Evolutionary conservation across 305 asterid genomes (phyloP).

Genomic region (Fraxinus angustifolia): DNA sequence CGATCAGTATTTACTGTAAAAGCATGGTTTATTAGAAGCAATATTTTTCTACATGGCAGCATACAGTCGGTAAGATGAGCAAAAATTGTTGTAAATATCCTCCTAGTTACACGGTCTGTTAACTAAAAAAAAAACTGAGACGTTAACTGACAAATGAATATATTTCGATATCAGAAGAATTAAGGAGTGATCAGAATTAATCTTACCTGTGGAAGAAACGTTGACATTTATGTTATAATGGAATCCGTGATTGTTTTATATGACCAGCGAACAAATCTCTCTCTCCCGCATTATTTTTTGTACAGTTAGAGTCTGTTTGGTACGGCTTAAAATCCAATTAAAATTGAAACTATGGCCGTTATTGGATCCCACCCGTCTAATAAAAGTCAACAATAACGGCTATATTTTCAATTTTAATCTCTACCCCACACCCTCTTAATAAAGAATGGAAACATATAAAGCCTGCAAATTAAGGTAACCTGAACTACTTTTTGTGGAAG

Average conservation of each 20-base stretch:
- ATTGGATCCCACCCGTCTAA: too few relatives aligned
- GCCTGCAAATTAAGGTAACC: neutral
- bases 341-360: too few relatives aligned
- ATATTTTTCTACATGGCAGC: neutral
- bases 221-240: neutral
- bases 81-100: neutral
- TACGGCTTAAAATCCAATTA: too few relatives aligned
- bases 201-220: neutral
- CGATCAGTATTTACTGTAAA: neutral
- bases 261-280: neutral
- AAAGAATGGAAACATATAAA: neutral
- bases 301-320: neutral
- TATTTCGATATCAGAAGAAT: neutral
- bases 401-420: too few relatives aligned
- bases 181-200: neutral
- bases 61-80: neutral
- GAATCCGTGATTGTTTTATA: neutral
- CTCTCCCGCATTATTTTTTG: neutral
- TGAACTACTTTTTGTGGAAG: slow-evolving; percentile 23
- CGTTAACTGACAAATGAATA: neutral
- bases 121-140: neutral
- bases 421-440: neutral
- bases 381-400: too few relatives aligned
- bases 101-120: neutral
- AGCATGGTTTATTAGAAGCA: neutral